A percentile compares a stretch with the other conserved stretches of the same genome.
These are phyloP conservation scores for Podospora pseudopauciseta DNA, from an alignment of 495 filamentous ascomycete genomes.

Conservation along the genomic window DNA sequence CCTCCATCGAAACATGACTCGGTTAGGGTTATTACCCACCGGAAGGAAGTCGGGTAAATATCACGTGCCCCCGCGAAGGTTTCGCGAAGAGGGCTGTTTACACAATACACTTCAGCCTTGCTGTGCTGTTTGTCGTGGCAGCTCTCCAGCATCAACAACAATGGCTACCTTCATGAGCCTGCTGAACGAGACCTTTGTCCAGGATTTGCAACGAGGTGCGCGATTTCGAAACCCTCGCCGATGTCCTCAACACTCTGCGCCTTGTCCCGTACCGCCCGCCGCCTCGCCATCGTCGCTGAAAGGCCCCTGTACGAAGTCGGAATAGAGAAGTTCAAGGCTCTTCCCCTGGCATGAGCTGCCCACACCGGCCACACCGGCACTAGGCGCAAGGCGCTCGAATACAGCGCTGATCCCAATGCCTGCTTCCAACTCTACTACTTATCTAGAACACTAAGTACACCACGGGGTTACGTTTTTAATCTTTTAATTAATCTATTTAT, in stretches of 20 bases:
- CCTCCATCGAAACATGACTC: no score
- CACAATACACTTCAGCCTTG: neutral
- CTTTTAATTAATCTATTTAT: no score
- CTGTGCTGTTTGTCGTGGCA: neutral
- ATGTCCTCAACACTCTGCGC: neutral
- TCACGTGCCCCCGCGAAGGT: neutral
- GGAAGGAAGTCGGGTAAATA: neutral
- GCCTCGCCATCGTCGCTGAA: neutral
- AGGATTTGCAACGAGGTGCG: neutral
- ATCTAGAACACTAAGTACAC: no score
- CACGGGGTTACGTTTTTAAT: no score
- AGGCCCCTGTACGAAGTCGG: no score
- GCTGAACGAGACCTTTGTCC: constrained; percentile 7
- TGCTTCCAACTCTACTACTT: no score
- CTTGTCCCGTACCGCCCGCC: neutral
- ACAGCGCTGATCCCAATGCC: no score
- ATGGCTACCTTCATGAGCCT: neutral
- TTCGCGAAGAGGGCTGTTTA: neutral
- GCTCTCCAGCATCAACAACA: neutral
- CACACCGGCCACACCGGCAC: no score
- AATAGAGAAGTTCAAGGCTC: no score
- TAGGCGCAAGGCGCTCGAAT: no score
- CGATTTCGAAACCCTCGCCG: neutral
- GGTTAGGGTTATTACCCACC: neutral
- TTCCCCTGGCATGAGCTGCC: no score